phyloP scores from a whole-genome alignment of 164 flowering plant species.

The Liquidambar formosana region DNA sequence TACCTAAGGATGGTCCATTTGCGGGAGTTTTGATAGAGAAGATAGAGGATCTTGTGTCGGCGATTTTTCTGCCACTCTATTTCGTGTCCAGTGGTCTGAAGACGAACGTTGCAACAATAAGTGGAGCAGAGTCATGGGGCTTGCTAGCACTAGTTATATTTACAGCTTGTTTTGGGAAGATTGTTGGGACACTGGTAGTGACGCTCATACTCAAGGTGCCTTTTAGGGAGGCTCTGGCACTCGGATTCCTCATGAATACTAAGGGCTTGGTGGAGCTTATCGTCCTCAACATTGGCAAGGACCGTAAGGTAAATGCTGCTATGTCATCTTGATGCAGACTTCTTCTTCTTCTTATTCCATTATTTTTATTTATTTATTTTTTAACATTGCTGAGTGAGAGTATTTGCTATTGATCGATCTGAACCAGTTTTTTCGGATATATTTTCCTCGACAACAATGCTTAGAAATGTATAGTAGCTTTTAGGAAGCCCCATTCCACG shows the following conservation, averaged over 20 bases:
- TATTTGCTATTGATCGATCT: no score
- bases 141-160: slow-evolving; percentile 50
- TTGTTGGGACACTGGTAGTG: slow-evolving; percentile 43
- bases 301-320: no score
- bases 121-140: slow-evolving; percentile 60
- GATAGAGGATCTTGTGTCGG: slow-evolving; percentile 66
- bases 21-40: slow-evolving; percentile 59
- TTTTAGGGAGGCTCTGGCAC: slow-evolving; percentile 40
- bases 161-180: slow-evolving; percentile 61
- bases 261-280: slow-evolving; percentile 68
- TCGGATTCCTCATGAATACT: slow-evolving; percentile 63
- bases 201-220: slow-evolving; percentile 40
- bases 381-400: no score
- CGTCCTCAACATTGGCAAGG: no score
- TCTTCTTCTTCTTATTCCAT: no score
- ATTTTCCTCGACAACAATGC: no score
- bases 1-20: slow-evolving; percentile 60
- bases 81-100: slow-evolving; percentile 68
- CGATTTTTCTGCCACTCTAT: slow-evolving; percentile 56
- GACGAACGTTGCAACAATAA: slow-evolving; percentile 54
- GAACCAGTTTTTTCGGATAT: no score
- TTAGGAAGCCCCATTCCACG: no score
- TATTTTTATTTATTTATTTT: no score
- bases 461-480: no score
- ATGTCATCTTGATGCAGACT: no score